Percentiles rank a stretch among this genome's conserved stretches.
These are phyloP conservation scores for Auriscalpium microsporum DNA, from an alignment of 768 basidiomycete genomes.

Conservation along the genomic window DNA sequence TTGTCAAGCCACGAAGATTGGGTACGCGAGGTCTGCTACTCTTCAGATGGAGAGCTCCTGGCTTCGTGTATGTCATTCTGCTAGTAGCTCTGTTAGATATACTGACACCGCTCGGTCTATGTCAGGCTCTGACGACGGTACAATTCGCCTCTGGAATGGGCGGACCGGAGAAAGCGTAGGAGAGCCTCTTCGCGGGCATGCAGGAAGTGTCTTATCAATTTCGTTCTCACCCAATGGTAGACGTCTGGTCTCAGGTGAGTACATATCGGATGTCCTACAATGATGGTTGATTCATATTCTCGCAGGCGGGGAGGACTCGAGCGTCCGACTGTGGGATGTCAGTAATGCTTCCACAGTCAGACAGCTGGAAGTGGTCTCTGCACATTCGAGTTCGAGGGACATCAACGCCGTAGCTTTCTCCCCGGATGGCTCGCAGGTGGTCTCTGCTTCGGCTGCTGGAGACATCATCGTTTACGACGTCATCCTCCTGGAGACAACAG, in stretches of 20 bases:
- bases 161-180: neutral
- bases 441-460: slow-evolving; percentile 1
- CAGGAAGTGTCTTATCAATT: neutral
- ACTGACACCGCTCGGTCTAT: neutral
- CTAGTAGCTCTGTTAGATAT: neutral
- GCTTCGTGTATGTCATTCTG: neutral
- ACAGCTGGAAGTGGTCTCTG: neutral
- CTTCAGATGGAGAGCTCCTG: neutral
- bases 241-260: neutral
- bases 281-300: neutral
- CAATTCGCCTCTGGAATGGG: slow-evolving; percentile 4
- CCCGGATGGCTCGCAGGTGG: neutral
- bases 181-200: neutral
- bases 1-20: neutral
- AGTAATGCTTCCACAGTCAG: neutral
- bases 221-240: neutral
- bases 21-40: neutral
- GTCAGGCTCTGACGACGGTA: neutral
- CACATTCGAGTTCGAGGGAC: slow-evolving; percentile 16
- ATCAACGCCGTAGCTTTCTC: neutral
- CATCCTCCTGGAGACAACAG: neutral
- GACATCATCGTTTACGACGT: neutral
- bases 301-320: slow-evolving; percentile 6
- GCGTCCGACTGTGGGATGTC: slow-evolving; percentile 7
- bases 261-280: neutral